Base-by-base conservation (phyloP, 106 monocot genomes). In the Phalaenopsis equestris region DNA sequence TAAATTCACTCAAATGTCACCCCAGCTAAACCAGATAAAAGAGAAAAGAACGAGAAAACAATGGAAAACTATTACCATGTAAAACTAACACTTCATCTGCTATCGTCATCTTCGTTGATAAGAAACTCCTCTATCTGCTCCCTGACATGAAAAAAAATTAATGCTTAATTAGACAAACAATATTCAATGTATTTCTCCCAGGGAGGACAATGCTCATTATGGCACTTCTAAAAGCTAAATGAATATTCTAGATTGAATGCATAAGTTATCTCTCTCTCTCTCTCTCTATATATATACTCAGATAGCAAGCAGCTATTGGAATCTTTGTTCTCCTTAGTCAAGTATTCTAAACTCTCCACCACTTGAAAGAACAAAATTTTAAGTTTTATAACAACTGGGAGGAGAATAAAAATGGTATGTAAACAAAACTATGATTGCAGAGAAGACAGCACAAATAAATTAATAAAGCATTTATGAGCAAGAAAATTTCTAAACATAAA, bases 101-200 rank as follows among this genome's bases (percentile, higher is more conserved):
- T 79, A 84, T 84, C 78, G n/a, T 85, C 85, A 52, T 86, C 75
- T 17, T 85, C 83, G 1, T 81, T 81, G n/a, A 91, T 81, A 65
- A 91, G 81, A 73, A 80, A 91, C 79, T 91, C 87, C 38, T 85
- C 57, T 73, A 91, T 91, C 78, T 89, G 85, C 23, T 91, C 89
- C 81, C 89, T 91, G 77, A 81, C 4, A 77, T 7, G 36, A 80
- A 55, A 82, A 30, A 77, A 42, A 52, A 52, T 52, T 52, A 52
- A 52, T 52, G 52, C 10, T 52, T 12, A 52, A 52, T 52, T 52
- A 52, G 52, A 52, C 14, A 52, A 52, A 52, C 52, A 52, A 0
- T 12, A 52, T 52, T 52, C 52, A 52, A 52, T 52, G 3, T 52
- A 52, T 52, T 52, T 12, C 0, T 2, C 1, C 52, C 8, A 0